Percentiles rank a stretch among this genome's conserved stretches.
Conservation (phyloP, 2,329 filamentous ascomycete genomes). For the Ascochyta clinopodiicola region DNA sequence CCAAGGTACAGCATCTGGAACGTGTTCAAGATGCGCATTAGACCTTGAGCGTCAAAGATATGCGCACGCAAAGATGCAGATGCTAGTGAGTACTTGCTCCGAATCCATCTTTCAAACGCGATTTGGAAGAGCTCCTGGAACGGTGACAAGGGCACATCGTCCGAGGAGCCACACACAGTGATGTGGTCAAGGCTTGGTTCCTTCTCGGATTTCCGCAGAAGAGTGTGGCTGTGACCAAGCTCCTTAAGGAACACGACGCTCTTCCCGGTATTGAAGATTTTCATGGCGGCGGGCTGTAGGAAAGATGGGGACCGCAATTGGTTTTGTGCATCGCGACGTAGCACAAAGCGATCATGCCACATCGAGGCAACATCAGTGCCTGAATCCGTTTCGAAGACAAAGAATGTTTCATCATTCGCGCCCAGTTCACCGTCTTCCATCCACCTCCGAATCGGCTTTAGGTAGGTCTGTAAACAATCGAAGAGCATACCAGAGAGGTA, state of each 20-base stretch:
- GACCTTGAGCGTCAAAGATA: slow-evolving; percentile 72
- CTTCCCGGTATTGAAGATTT: slow-evolving; percentile 87
- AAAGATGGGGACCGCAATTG: slow-evolving; percentile 75
- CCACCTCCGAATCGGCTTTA: slow-evolving; percentile 81
- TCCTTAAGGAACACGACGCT: slow-evolving; percentile 83
- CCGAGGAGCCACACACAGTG: slow-evolving; percentile 58
- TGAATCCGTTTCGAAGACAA: slow-evolving; percentile 67
- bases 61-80: slow-evolving; percentile 69
- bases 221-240: slow-evolving; percentile 61
- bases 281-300: slow-evolving; percentile 69
- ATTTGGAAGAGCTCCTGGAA: slow-evolving; percentile 77
- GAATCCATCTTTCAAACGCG: slow-evolving; percentile 78
- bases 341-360: slow-evolving; percentile 77
- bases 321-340: slow-evolving; percentile 67
- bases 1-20: slow-evolving; percentile 79
- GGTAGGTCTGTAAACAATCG: slow-evolving; percentile 80
- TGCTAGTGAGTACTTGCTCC: slow-evolving; percentile 73
- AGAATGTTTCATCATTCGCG: slow-evolving; percentile 73
- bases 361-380: slow-evolving; percentile 68
- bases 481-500: slow-evolving; percentile 76
- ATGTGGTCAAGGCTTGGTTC: slow-evolving; percentile 61
- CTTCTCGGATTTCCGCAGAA: slow-evolving; percentile 4
- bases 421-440: slow-evolving; percentile 79
- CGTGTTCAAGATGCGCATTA: slow-evolving; percentile 69
- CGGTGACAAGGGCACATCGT: slow-evolving; percentile 61